Percentiles rank a stretch among this genome's conserved stretches.
Conservation (phyloP, 306 rosid genomes). For the Cucumis melo region DNA sequence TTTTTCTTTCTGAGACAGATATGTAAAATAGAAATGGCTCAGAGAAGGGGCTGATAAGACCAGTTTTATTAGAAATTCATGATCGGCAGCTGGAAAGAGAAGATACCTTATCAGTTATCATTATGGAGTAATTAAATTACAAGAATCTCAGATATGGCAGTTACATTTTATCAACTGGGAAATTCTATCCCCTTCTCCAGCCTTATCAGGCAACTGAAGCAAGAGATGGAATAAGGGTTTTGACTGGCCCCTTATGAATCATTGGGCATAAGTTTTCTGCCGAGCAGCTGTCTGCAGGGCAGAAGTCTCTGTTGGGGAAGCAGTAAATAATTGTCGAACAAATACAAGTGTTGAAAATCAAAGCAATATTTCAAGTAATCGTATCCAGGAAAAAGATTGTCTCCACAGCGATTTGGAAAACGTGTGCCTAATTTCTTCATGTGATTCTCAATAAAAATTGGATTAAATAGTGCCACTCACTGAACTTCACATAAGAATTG, state of each 20-base stretch:
- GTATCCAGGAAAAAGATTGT: slow-evolving; percentile 24
- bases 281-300: slow-evolving; percentile 37
- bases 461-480: background rate
- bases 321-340: slow-evolving; percentile 58
- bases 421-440: background rate
- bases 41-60: background rate
- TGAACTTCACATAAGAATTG: no score
- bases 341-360: slow-evolving; percentile 33
- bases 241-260: slow-evolving; percentile 21
- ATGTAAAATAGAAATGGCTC: background rate
- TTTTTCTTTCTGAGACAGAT: background rate
- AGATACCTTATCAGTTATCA: background rate
- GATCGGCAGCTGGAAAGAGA: background rate
- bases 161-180: slow-evolving; percentile 28
- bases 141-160: slow-evolving; percentile 14
- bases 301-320: slow-evolving; percentile 34
- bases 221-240: slow-evolving; percentile 67
- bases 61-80: background rate
- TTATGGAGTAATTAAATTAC: background rate
- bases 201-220: slow-evolving; percentile 56
- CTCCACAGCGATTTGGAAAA: background rate
- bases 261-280: no score
- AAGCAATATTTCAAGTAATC: slow-evolving; percentile 30
- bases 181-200: slow-evolving; percentile 51
- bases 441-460: background rate